Percentiles rank a stretch among this genome's conserved stretches.
phyloP scores from a whole-genome alignment of 1,139 yeast genomes.

The Tardiomyces depauwii region DNA sequence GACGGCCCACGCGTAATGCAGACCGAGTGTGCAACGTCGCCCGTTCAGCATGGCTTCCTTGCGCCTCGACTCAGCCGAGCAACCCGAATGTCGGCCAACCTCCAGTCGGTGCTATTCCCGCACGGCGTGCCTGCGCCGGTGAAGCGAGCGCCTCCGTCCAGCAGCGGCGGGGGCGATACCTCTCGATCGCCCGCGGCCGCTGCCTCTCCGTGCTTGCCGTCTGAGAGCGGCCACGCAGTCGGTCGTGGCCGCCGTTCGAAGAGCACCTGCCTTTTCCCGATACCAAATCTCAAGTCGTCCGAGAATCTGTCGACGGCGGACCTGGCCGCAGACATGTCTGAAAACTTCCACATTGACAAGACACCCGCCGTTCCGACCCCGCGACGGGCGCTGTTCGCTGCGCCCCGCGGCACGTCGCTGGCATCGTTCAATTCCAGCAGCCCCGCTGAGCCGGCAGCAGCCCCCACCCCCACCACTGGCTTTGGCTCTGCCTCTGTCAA shows the following conservation, averaged over 20 bases:
- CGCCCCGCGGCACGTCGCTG: constrained; percentile 1
- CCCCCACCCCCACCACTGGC: constrained; percentile 7
- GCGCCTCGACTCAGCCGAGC: constrained; percentile 3
- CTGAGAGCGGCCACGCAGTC: not conserved
- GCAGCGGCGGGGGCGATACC: not conserved
- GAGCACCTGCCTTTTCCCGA: not conserved
- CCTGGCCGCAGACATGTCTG: constrained; percentile 36
- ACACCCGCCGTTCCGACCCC: constrained; percentile 24
- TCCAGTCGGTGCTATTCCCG: constrained; percentile 8
- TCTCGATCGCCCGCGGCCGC: not conserved
- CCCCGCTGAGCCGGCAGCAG: not conserved
- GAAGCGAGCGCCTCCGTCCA: not conserved
- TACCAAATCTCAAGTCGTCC: not conserved
- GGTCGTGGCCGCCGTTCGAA: not conserved
- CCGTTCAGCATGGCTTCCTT: not conserved
- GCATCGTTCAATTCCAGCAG: not conserved
- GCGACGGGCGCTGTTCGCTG: constrained; percentile 21
- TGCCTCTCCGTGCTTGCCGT: not conserved
- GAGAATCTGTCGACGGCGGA: constrained; percentile 25
- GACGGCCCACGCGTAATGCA: not conserved
- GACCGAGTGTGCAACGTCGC: not conserved
- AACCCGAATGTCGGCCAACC: constrained; percentile 7
- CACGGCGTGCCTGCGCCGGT: not conserved
- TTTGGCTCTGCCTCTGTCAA: constrained; percentile 6
- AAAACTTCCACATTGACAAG: constrained; percentile 34